A percentile compares a stretch with the other conserved stretches of the same genome.
phyloP scores from a whole-genome alignment of 2,329 filamentous ascomycete species.

The Apiospora aurea region DNA sequence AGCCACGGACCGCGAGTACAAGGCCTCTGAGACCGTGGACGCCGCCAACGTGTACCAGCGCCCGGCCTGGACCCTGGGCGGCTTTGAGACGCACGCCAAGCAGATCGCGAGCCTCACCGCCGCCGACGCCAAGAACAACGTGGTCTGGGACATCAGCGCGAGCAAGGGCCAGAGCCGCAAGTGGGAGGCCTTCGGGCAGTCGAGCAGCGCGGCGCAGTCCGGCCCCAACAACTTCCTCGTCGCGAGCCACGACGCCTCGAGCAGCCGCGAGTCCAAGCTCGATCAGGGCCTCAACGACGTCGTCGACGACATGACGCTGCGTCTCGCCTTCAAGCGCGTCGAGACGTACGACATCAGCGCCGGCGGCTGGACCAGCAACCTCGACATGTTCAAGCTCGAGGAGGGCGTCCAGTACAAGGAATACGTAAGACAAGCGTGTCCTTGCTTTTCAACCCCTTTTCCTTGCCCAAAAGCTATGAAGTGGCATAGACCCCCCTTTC shows the following conservation, averaged over 20 bases:
- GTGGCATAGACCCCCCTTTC: too few relatives aligned
- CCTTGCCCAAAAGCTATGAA: neutral
- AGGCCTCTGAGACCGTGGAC: neutral
- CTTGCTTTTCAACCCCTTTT: neutral
- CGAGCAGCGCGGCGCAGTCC: slow-evolving; percentile 6
- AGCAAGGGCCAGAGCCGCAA: slow-evolving; percentile 9
- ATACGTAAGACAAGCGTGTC: neutral
- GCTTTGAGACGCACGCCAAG: slow-evolving; percentile 9
- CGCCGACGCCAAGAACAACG: neutral
- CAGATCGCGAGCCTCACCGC: neutral
- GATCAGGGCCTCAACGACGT: neutral
- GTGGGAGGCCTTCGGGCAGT: slow-evolving; percentile 4
- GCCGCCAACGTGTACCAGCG: neutral
- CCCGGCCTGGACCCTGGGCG: slow-evolving; percentile 6
- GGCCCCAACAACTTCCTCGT: slow-evolving; percentile 1
- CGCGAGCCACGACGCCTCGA: slow-evolving; percentile 1
- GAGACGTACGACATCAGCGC: slow-evolving; percentile 9
- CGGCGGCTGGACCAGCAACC: slow-evolving; percentile 8
- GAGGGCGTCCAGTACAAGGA: neutral
- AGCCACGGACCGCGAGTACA: neutral
- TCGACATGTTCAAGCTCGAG: neutral
- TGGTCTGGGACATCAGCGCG: slow-evolving; percentile 7
- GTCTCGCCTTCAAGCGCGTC: slow-evolving; percentile 5
- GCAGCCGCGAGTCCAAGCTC: neutral
- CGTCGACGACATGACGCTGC: slow-evolving; percentile 9